Percentiles rank a stretch among this genome's conserved stretches.
These are phyloP conservation scores for Lentinula lateritia DNA, from an alignment of 768 basidiomycete species.

Conservation along the genomic window DNA sequence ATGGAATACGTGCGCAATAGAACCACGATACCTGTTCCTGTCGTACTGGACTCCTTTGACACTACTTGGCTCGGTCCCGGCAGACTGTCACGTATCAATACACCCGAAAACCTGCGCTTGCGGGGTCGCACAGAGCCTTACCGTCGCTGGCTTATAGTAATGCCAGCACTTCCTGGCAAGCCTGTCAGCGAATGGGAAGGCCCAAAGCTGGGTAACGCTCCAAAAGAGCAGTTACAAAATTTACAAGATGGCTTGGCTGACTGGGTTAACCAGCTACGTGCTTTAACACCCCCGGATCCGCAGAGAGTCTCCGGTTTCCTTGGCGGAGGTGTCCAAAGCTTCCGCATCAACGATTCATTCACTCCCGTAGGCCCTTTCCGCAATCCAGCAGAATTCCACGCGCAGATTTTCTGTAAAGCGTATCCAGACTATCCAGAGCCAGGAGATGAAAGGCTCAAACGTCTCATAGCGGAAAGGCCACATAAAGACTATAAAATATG, in stretches of 20 bases:
- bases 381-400: conserved; percentile 6
- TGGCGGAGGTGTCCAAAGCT: conserved; percentile 7
- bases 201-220: neutral
- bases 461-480: conserved; percentile 5
- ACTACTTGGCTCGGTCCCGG: too few relatives aligned
- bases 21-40: conserved; percentile 3
- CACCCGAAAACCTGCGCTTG: too few relatives aligned
- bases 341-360: conserved; percentile 2
- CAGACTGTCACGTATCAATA: too few relatives aligned
- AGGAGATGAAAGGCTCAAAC: conserved; percentile 1
- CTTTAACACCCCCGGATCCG: conserved; percentile 4
- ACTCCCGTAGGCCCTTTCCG: conserved; percentile 8
- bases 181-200: neutral
- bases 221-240: conserved; percentile 1
- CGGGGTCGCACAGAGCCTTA: neutral
- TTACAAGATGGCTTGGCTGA: neutral
- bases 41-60: conserved; percentile 2
- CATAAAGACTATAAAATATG: conserved; percentile 10
- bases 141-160: neutral
- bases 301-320: conserved; percentile 10
- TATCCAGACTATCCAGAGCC: neutral
- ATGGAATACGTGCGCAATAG: neutral
- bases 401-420: conserved; percentile 1
- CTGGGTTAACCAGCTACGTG: conserved; percentile 10
- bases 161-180: neutral